phyloP scores from a whole-genome alignment of 192 early-diverging fungal species.

The Coemansia sp. region DNA sequence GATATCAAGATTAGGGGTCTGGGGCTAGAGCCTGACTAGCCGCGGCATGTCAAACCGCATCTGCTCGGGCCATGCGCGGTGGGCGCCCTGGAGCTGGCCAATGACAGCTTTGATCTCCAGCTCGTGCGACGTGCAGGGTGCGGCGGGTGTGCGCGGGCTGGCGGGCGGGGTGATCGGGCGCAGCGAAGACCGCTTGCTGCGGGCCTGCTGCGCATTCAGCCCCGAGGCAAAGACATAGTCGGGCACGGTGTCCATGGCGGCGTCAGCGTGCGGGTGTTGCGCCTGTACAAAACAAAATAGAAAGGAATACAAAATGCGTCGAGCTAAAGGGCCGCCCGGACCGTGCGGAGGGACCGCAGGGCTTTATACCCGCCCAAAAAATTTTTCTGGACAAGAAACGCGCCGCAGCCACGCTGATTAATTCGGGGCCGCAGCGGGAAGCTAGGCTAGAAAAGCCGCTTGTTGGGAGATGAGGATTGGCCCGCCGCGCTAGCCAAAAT shows the following conservation, averaged over 20 bases:
- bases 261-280: too few relatives aligned
- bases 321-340: too few relatives aligned
- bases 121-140: constrained; percentile 1
- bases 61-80: constrained; percentile 37
- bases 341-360: too few relatives aligned
- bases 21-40: constrained; percentile 32
- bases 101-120: constrained; percentile 38
- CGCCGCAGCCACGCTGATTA: too few relatives aligned
- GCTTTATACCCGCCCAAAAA: too few relatives aligned
- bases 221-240: constrained; percentile 47
- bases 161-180: constrained; percentile 21
- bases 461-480: too few relatives aligned
- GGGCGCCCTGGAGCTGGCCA: constrained; percentile 25
- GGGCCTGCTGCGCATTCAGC: constrained; percentile 40
- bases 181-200: constrained; percentile 20
- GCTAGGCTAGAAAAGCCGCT: too few relatives aligned
- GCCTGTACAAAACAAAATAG: too few relatives aligned
- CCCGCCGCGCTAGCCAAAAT: too few relatives aligned
- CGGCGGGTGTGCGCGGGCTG: constrained; percentile 4
- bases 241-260: constrained; percentile 28
- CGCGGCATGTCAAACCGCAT: constrained; percentile 46
- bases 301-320: too few relatives aligned
- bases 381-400: too few relatives aligned
- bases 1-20: neutral
- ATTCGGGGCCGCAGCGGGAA: too few relatives aligned